Evolutionary conservation across 2,329 filamentous ascomycete species (phyloP).

Genomic region (Colletotrichum tropicicola): DNA sequence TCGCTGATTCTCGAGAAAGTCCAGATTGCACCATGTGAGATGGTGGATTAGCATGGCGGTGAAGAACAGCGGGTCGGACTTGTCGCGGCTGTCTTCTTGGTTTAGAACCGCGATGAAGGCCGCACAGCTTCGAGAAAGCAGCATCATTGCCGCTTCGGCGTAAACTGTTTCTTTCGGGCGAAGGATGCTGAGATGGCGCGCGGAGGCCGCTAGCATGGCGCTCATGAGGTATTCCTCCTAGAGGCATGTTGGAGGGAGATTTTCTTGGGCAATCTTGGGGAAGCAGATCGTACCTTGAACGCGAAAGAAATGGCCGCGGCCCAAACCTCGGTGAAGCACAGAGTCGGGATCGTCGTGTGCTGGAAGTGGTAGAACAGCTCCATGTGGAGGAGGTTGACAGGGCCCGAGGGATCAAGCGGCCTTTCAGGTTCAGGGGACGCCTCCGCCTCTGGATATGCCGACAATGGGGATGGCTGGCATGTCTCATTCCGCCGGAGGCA

Average conservation of each 20-base stretch:
- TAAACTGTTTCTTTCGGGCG: conserved; percentile 30
- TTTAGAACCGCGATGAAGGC: conserved; percentile 35
- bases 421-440: background rate
- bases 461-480: background rate
- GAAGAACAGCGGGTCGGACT: conserved; percentile 30
- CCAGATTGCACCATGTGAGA: conserved; percentile 39
- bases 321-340: conserved; percentile 40
- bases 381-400: conserved; percentile 40
- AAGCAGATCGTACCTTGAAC: conserved; percentile 34
- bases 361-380: conserved; percentile 43
- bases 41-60: conserved; percentile 40
- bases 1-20: conserved; percentile 33
- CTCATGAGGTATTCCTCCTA: conserved; percentile 40
- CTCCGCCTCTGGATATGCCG: conserved; percentile 2
- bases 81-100: background rate
- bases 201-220: conserved; percentile 34
- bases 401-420: background rate
- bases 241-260: background rate
- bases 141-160: conserved; percentile 31
- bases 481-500: conserved; percentile 36
- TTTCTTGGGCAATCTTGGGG: background rate
- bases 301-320: conserved; percentile 35
- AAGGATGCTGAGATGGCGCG: conserved; percentile 33
- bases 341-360: conserved; percentile 34
- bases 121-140: conserved; percentile 35